These are phyloP conservation scores for Lactarius sp. DNA, from an alignment of 768 basidiomycete species.

Conservation along the genomic window DNA sequence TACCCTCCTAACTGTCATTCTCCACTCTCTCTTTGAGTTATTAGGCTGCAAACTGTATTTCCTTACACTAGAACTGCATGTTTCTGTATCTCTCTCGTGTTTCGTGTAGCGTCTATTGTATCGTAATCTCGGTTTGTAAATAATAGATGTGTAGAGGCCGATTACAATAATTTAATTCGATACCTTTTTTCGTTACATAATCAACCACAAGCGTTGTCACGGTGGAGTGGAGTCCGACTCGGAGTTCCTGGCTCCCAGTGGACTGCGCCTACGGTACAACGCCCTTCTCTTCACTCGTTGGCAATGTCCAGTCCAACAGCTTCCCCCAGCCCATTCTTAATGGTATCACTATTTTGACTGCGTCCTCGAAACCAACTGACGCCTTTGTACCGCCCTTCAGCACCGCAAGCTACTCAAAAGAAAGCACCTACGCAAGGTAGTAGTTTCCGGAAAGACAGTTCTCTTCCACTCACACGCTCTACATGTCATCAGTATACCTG, in stretches of 20 bases:
- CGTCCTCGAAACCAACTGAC: not conserved
- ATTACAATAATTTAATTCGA: not conserved
- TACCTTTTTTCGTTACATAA: slow-evolving; percentile 7
- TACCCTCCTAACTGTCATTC: slow-evolving; percentile 9
- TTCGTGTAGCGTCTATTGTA: slow-evolving; percentile 17
- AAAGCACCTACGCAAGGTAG: slow-evolving; percentile 25
- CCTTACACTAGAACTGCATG: slow-evolving; percentile 2
- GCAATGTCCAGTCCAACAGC: slow-evolving; percentile 2
- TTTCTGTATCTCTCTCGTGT: slow-evolving; percentile 2
- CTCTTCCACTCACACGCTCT: not conserved
- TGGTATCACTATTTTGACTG: not conserved
- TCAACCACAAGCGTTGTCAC: too few species aligned
- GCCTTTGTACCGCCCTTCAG: not conserved
- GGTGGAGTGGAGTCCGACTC: too few species aligned
- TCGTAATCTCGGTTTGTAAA: slow-evolving; percentile 23
- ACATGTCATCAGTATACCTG: slow-evolving; percentile 62
- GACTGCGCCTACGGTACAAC: not conserved
- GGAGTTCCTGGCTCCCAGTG: too few species aligned
- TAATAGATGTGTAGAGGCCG: not conserved
- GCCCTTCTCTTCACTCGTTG: not conserved
- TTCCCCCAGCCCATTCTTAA: not conserved
- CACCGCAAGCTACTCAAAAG: slow-evolving; percentile 24
- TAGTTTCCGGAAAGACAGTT: not conserved
- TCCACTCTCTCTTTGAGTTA: slow-evolving; percentile 1
- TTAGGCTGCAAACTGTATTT: not conserved